Percentiles rank a stretch among this genome's conserved stretches.
These are phyloP conservation scores for Chrysanthemum seticuspe DNA, from an alignment of 129 eudicot species.

Conservation along the genomic window DNA sequence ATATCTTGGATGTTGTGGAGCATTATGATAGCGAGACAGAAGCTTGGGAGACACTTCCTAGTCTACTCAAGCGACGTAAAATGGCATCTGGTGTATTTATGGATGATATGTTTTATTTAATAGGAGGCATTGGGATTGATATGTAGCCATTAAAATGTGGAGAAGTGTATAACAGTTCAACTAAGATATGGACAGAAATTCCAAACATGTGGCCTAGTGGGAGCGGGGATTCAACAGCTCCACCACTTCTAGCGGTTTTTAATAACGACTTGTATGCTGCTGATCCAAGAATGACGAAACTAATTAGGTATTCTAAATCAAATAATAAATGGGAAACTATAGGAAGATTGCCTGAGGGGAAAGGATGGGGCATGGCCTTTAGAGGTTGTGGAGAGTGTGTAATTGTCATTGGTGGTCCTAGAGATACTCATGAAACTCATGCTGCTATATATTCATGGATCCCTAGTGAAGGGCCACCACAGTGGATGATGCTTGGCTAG, in stretches of 20 bases:
- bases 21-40: slow-evolving; percentile 62
- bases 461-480: too few relatives aligned
- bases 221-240: slow-evolving; percentile 36
- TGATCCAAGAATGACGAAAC: slow-evolving; percentile 68
- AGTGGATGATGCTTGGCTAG: too few relatives aligned
- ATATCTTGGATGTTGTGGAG: slow-evolving; percentile 44
- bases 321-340: slow-evolving; percentile 51
- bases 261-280: slow-evolving; percentile 74
- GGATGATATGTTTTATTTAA: slow-evolving; percentile 77
- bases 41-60: slow-evolving; percentile 58
- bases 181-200: slow-evolving; percentile 60
- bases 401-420: too few relatives aligned
- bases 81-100: slow-evolving; percentile 80
- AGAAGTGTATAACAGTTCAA: too few relatives aligned
- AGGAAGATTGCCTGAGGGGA: slow-evolving; percentile 69
- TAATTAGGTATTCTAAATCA: slow-evolving; percentile 55
- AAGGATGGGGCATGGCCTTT: slow-evolving; percentile 88
- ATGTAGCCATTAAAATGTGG: slow-evolving; percentile 25
- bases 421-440: too few relatives aligned
- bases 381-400: slow-evolving; percentile 45
- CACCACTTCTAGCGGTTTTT: slow-evolving; percentile 83
- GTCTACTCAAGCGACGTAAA: slow-evolving; percentile 59
- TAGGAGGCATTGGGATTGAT: slow-evolving; percentile 68
- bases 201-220: slow-evolving; percentile 58
- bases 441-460: too few relatives aligned